These are phyloP conservation scores for Blumeria graminis DNA, from an alignment of 2,329 filamentous ascomycete genomes.

Conservation along the genomic window DNA sequence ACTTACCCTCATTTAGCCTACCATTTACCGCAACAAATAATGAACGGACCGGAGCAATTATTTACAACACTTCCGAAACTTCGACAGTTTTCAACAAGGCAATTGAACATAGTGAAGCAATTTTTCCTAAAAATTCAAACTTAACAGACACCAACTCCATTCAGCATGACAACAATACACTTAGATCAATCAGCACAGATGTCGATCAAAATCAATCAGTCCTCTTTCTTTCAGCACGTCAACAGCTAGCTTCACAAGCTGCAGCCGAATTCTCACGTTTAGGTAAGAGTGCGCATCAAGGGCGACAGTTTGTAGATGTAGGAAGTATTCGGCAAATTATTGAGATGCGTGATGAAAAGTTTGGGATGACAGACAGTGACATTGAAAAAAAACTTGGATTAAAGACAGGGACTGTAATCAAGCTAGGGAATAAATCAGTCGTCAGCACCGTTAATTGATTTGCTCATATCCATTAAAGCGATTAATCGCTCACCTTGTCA, in stretches of 20 bases:
- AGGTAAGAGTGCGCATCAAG: neutral
- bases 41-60: too few species aligned
- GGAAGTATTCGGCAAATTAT: neutral
- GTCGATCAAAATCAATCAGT: neutral
- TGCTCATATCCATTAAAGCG: too few species aligned
- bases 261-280: neutral
- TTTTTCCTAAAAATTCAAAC: too few species aligned
- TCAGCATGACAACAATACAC: neutral
- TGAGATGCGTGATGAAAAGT: neutral
- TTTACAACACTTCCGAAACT: too few species aligned
- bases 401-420: neutral
- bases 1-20: too few species aligned
- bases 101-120: too few species aligned
- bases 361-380: neutral
- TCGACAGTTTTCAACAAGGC: too few species aligned
- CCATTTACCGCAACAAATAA: too few species aligned
- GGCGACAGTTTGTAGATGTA: neutral
- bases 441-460: neutral
- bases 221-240: neutral
- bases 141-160: too few species aligned
- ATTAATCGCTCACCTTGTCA: too few species aligned
- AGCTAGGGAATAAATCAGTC: neutral
- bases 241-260: neutral
- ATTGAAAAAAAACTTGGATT: neutral
- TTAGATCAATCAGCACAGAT: neutral